These are phyloP conservation scores for Botryosphaeria dothidea DNA, from an alignment of 2,329 filamentous ascomycete species.

Conservation along the genomic window DNA sequence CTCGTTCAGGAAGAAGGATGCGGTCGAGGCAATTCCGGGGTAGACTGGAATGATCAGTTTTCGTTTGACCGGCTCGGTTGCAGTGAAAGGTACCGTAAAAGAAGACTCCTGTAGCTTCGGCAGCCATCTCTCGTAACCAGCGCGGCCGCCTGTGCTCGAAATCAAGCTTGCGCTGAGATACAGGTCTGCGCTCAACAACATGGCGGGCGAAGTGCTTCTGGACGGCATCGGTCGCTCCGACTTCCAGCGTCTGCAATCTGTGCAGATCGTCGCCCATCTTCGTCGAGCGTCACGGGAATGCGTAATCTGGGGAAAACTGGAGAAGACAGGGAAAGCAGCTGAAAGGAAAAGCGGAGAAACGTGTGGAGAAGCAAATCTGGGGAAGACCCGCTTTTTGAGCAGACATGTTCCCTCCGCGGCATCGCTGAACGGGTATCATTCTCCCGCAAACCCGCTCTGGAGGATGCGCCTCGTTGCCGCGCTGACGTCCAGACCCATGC, in stretches of 20 bases:
- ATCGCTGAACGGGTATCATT: neutral
- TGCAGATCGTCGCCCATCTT: constrained; percentile 24
- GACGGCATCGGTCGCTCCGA: constrained; percentile 56
- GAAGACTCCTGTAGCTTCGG: constrained; percentile 60
- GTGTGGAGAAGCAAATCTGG: neutral
- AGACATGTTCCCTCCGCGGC: neutral
- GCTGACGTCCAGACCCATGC: neutral
- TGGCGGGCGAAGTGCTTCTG: constrained; percentile 52
- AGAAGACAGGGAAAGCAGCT: neutral
- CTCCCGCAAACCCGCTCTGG: neutral
- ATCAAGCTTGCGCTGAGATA: constrained; percentile 56
- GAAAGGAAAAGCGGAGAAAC: neutral
- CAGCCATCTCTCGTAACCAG: constrained; percentile 57
- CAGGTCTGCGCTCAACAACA: constrained; percentile 52
- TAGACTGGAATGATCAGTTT: constrained; percentile 27
- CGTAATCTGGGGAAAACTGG: neutral
- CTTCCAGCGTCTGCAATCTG: constrained; percentile 46
- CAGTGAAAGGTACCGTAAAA: constrained; percentile 47
- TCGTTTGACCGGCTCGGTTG: neutral
- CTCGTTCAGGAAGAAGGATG: constrained; percentile 52
- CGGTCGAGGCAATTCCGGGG: constrained; percentile 56
- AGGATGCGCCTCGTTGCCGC: neutral
- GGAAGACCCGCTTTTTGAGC: constrained; percentile 8
- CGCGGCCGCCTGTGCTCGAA: constrained; percentile 56
- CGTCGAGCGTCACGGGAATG: neutral